Evolutionary conservation across 176 grass and related monocot genomes (phyloP), one percentile per base, ranked within the genome.

Genomic region (sorghum (Sorghum bicolor)): DNA sequence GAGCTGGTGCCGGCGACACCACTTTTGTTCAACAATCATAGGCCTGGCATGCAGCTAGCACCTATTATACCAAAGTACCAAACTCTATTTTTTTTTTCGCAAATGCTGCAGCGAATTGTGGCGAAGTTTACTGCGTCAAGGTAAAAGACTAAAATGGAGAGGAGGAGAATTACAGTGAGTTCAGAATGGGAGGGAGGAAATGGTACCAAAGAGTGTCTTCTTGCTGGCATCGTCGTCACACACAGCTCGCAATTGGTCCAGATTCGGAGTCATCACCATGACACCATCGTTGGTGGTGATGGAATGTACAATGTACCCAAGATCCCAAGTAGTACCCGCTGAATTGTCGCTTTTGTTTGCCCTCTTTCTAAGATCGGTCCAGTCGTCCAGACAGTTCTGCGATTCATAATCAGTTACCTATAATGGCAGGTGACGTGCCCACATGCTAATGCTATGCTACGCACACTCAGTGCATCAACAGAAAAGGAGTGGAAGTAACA

Each of bases 1-100:
- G 74, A 77, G 82, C 69, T 70, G 82, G 77, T 37, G 72, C 66
- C 33, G 62, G 28, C 28, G 41, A 67, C 25, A 73, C 3, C 58
- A 14, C 78, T 68, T 80, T 80, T 68, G 62, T 3, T 20, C 2
- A 36, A 6, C 31, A 32, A 80, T 80, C 20, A 80, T 80, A 24
- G 15, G 78, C n/a, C n/a, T n/a, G 29, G 9, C 10, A 7, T 76
- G 62, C 61, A n/a, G 50, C 9, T 75, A 26, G 8, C 37, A 11
- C 3, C 43, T 45, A 67, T 47, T 17, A 4, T 22, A 20, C 60
- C 39, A 65, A 44, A 66, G 2, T 22, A 20, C 60, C 39, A 65
- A 44, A 66, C 39, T 6, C 1, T 20, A 16, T 19, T 11, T 38
- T 11, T 3, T 34, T 68, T 20, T 30, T 3, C 33, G 9, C 32